A percentile compares a stretch with the other conserved stretches of the same genome.
Conservation (phyloP, 495 filamentous ascomycete species). For the Friedmanniomyces simplex region DNA sequence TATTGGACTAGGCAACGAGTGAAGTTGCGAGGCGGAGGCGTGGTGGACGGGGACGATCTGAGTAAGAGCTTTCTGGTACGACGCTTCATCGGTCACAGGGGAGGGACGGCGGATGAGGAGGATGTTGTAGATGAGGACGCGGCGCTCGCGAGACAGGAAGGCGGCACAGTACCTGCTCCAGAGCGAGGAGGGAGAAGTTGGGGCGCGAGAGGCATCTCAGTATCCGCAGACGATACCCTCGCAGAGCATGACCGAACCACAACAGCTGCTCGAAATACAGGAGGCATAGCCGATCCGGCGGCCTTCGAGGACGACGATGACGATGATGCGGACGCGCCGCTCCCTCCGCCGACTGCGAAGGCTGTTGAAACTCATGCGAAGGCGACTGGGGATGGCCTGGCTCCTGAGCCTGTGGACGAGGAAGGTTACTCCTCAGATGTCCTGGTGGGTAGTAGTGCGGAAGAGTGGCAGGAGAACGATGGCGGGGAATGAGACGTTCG, state of each 20-base stretch:
- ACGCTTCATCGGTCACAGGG: conserved; percentile 27
- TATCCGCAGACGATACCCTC: conserved; percentile 23
- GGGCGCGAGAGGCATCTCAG: conserved; percentile 25
- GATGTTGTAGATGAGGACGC: conserved; percentile 17
- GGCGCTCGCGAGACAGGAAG: conserved; percentile 13
- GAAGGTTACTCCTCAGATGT: neutral
- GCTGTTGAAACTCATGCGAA: conserved; percentile 1
- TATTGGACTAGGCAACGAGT: conserved; percentile 90
- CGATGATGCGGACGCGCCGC: conserved; percentile 14
- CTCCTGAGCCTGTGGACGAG: neutral
- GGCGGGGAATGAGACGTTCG: neutral
- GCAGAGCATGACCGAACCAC: conserved; percentile 6
- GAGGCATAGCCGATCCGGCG: conserved; percentile 17
- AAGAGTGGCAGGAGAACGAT: conserved; percentile 15
- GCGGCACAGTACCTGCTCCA: conserved; percentile 6
- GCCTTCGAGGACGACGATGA: conserved; percentile 23
- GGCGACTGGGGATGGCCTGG: conserved; percentile 36
- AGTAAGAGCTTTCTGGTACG: conserved; percentile 66
- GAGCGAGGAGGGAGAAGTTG: conserved; percentile 12
- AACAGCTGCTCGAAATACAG: neutral
- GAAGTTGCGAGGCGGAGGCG: conserved; percentile 79
- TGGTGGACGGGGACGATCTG: conserved; percentile 90
- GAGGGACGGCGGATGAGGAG: conserved; percentile 13
- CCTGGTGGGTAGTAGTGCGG: conserved; percentile 12
- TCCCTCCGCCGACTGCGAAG: neutral